These are phyloP conservation scores for Xerocomellus intermedius DNA, from an alignment of 768 basidiomycete species.

Conservation along the genomic window DNA sequence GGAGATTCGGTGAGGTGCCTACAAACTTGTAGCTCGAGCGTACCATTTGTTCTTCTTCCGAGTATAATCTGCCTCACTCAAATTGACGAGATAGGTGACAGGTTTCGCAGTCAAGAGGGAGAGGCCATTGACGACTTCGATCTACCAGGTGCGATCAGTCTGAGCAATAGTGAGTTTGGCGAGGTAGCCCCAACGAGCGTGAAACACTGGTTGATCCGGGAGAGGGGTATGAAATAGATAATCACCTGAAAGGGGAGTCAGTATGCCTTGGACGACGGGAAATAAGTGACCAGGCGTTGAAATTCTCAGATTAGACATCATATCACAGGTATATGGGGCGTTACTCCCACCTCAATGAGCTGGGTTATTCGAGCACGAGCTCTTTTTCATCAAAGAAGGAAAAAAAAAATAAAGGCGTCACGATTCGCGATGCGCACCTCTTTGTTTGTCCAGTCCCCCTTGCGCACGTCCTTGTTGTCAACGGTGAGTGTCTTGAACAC, in stretches of 20 bases:
- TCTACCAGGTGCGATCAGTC: conserved; percentile 43
- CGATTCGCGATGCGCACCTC: conserved; percentile 59
- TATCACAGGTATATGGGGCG: conserved; percentile 79
- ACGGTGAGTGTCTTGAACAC: conserved; percentile 73
- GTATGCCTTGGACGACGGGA: not conserved
- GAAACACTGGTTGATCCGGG: conserved; percentile 61
- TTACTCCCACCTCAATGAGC: conserved; percentile 96
- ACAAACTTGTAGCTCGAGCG: not conserved
- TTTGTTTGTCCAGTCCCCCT: conserved; percentile 93
- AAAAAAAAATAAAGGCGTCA: conserved; percentile 3
- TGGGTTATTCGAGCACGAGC: conserved; percentile 85
- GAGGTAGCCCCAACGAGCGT: conserved; percentile 61
- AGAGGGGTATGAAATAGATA: conserved; percentile 1
- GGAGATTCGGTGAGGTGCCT: not conserved
- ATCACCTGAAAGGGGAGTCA: conserved; percentile 24
- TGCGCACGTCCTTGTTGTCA: conserved; percentile 87
- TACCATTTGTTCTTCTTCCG: conserved; percentile 99
- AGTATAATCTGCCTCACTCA: conserved; percentile 90
- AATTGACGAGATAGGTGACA: conserved; percentile 96
- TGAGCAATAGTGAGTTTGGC: not conserved
- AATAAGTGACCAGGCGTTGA: conserved; percentile 1
- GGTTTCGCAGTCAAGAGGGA: conserved; percentile 94
- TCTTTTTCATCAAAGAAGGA: conserved; percentile 67
- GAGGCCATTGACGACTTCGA: conserved; percentile 87
- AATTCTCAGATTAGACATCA: conserved; percentile 44